Conservation (phyloP, 75 land plant genomes). For the Chamaecyparis obtusa region DNA sequence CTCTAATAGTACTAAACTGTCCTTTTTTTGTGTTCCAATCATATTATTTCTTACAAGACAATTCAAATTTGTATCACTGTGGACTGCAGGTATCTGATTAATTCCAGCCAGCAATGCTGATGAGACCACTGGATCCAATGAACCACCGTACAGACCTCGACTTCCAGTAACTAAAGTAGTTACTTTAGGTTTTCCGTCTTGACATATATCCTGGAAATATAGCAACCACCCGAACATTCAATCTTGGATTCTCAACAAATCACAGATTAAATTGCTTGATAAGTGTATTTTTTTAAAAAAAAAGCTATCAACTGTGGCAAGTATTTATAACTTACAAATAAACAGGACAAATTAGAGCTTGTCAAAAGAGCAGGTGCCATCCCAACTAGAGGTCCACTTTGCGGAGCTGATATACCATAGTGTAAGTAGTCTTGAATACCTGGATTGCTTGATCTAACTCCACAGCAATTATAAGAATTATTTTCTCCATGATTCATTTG, state of each 20-base stretch:
- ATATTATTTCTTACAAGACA: slow-evolving; percentile 1
- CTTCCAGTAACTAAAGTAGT: slow-evolving; percentile 11
- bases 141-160: slow-evolving; percentile 15
- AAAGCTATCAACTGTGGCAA: not conserved
- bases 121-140: slow-evolving; percentile 4
- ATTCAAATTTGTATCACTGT: slow-evolving; percentile 1
- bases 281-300: not conserved
- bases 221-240: not conserved
- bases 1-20: not conserved
- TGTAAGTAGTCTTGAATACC: not conserved
- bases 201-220: slow-evolving; percentile 1
- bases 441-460: not conserved
- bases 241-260: slow-evolving; percentile 3
- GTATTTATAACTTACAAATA: slow-evolving; percentile 4
- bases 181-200: slow-evolving; percentile 7
- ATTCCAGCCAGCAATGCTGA: slow-evolving; percentile 9
- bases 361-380: not conserved
- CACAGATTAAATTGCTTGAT: not conserved
- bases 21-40: not conserved
- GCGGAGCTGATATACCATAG: not conserved
- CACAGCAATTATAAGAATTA: not conserved
- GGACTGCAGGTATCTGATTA: slow-evolving; percentile 13
- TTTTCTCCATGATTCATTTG: not conserved
- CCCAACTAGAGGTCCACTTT: not conserved
- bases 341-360: slow-evolving; percentile 4